Conservation (phyloP, 2,329 filamentous ascomycete genomes). For the Fusarium fujikuroi region DNA sequence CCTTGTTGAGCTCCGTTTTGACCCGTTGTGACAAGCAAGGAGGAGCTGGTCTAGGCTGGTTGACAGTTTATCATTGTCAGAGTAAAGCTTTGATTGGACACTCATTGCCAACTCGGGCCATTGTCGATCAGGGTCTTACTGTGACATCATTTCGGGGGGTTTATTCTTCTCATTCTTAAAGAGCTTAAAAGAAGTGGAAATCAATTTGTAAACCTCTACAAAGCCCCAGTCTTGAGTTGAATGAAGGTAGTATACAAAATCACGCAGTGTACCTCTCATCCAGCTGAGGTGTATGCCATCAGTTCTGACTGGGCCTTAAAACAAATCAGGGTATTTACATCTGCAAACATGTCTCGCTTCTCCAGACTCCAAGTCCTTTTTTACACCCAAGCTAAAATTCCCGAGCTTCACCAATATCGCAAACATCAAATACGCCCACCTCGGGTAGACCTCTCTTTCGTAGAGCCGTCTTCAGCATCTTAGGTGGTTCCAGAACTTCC, state of each 20-base stretch:
- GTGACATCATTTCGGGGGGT: slow-evolving; percentile 24
- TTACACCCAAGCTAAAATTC: slow-evolving; percentile 66
- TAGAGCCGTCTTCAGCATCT: slow-evolving; percentile 76
- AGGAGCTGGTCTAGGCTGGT: not conserved
- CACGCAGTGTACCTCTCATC: not conserved
- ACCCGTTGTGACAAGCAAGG: not conserved
- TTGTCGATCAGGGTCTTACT: slow-evolving; percentile 25
- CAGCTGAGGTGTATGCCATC: not conserved
- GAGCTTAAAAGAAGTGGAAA: not conserved
- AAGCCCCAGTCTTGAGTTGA: not conserved
- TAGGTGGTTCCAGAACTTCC: slow-evolving; percentile 84
- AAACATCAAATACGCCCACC: slow-evolving; percentile 81
- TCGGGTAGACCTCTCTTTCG: slow-evolving; percentile 73
- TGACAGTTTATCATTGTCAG: not conserved
- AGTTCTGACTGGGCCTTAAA: slow-evolving; percentile 7
- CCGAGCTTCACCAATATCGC: slow-evolving; percentile 84
- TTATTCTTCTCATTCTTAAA: not conserved
- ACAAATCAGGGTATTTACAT: slow-evolving; percentile 29
- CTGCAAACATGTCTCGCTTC: slow-evolving; percentile 6
- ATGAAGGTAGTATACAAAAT: not conserved
- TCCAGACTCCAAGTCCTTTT: not conserved
- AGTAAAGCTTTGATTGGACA: slow-evolving; percentile 21
- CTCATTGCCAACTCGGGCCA: not conserved
- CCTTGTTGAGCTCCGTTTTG: slow-evolving; percentile 1
- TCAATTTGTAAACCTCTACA: slow-evolving; percentile 17